Conservation (phyloP, 495 filamentous ascomycete species). For the Annulohypoxylon stygium region DNA sequence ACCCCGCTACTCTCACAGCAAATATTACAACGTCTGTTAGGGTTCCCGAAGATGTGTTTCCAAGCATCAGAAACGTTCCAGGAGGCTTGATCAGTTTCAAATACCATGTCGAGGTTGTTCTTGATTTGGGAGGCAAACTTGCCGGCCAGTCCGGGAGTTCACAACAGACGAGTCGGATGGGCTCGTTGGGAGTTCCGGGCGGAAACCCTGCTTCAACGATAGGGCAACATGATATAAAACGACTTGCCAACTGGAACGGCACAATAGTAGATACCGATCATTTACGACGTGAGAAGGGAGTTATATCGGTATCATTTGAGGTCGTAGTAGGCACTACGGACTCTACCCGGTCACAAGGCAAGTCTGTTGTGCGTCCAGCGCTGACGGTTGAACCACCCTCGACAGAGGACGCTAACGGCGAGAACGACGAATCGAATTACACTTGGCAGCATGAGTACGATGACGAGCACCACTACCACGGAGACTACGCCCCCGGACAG, state of each 20-base stretch:
- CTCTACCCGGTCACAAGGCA: conserved; percentile 71
- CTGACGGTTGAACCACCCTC: conserved; percentile 46
- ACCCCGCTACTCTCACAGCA: conserved; percentile 80
- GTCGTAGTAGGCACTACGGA: conserved; percentile 90
- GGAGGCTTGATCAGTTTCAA: conserved; percentile 93
- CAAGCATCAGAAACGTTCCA: conserved; percentile 89
- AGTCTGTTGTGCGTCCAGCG: conserved; percentile 55
- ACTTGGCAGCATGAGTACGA: conserved; percentile 50
- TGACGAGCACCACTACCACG: conserved; percentile 49
- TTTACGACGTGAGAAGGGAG: conserved; percentile 87
- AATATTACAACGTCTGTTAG: conserved; percentile 83
- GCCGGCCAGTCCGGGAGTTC: conserved; percentile 60
- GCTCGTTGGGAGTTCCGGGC: conserved; percentile 67
- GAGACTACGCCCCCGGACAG: conserved; percentile 33
- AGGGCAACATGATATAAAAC: conserved; percentile 52
- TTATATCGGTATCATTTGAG: conserved; percentile 85
- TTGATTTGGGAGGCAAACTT: conserved; percentile 91
- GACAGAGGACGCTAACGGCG: conserved; percentile 24
- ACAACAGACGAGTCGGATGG: conserved; percentile 65
- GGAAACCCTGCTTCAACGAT: conserved; percentile 52
- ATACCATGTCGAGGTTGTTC: conserved; percentile 91
- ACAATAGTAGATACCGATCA: conserved; percentile 91
- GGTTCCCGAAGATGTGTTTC: conserved; percentile 91
- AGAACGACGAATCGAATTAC: conserved; percentile 50
- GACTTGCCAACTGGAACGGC: conserved; percentile 69